These are phyloP conservation scores for Fistulina hepatica DNA, from an alignment of 1,284 basidiomycete species.

Conservation along the genomic window DNA sequence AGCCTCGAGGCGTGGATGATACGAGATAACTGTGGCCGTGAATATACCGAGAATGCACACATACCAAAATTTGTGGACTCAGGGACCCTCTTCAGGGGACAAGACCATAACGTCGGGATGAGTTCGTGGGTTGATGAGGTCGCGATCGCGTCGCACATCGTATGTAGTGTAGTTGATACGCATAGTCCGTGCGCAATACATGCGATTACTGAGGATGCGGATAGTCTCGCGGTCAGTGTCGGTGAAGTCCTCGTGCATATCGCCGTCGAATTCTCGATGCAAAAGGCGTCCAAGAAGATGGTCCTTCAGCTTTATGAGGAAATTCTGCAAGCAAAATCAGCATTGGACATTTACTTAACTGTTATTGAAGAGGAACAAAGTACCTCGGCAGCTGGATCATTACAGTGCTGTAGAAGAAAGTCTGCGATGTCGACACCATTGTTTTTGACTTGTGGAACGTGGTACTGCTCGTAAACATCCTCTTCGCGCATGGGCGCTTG, in stretches of 20 bases:
- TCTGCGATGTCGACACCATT: slow-evolving; percentile 1
- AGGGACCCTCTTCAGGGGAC: slow-evolving; percentile 5
- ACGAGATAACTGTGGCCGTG: slow-evolving; percentile 1
- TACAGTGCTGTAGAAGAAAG: slow-evolving; percentile 6
- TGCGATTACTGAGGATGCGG: slow-evolving; percentile 14
- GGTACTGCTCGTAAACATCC: slow-evolving; percentile 9
- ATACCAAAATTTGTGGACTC: slow-evolving; percentile 13
- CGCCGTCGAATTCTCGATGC: slow-evolving; percentile 10
- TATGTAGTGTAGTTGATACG: slow-evolving; percentile 20
- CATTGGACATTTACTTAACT: neutral
- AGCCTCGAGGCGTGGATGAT: neutral
- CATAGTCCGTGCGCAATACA: slow-evolving; percentile 15
- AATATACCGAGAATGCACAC: slow-evolving; percentile 9
- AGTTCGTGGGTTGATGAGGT: slow-evolving; percentile 12
- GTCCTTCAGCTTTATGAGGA: slow-evolving; percentile 14
- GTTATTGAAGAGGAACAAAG: too few species aligned
- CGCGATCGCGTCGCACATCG: slow-evolving; percentile 16
- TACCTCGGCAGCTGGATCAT: slow-evolving; percentile 12
- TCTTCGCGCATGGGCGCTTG: slow-evolving; percentile 5
- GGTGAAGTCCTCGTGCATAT: slow-evolving; percentile 15
- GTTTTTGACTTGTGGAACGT: slow-evolving; percentile 9
- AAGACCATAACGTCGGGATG: slow-evolving; percentile 11
- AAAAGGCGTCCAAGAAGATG: slow-evolving; percentile 16
- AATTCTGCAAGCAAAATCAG: slow-evolving; percentile 13
- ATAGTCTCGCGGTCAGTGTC: slow-evolving; percentile 10